Base-by-base conservation (phyloP, 352 stramenopile genomes). In the Pythium periplocum region DNA sequence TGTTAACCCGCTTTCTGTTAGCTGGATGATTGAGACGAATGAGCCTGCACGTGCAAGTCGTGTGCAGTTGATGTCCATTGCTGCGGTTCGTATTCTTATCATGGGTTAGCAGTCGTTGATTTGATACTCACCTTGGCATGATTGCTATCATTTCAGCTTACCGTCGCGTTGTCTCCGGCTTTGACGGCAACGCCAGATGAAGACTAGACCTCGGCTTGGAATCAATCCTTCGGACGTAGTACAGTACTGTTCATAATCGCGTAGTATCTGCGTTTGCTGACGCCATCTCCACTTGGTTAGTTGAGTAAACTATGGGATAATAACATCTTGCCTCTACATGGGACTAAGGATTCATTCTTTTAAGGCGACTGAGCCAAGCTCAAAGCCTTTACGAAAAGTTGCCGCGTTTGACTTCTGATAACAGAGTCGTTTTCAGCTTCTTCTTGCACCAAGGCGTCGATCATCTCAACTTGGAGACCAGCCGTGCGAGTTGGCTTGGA, bases 381-480 rank as follows among this genome's bases (percentile, higher is more conserved):
- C 45, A 93, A 68, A 45, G 83, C 86, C 73, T 93, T 93, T 42
- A 84, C 70, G 32, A 90, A 66, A 3, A 93, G 47, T 55, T 87
- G 80, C 26, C 81, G 72, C 31, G 70, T 75, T 26, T 67, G 75
- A 6, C 62, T 61, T 45, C 68, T 83, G 41, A 90, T 66, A 3
- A 86, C 53, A 0, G 72, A 76, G 51, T 75, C 64, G 26, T 57
- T 64, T 45, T 71, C 47, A 17, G 61, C 71, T 51, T 91, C 78
- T 39, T 65, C 61, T 17, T 83, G 52, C 33, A 90, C 73, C 36
- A 93, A 56, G 11, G 78, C 73, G 55, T 83, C 74, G 45, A 93
- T 74, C 49, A 90, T 45, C 32, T 87, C 75, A 26, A 77, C 62
- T 8, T 79, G 88, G 37, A 93, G 51, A 8, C 53, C 53, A 43